Conservation (phyloP, 2,329 filamentous ascomycete genomes). For the Pyrenochaeta sp. region DNA sequence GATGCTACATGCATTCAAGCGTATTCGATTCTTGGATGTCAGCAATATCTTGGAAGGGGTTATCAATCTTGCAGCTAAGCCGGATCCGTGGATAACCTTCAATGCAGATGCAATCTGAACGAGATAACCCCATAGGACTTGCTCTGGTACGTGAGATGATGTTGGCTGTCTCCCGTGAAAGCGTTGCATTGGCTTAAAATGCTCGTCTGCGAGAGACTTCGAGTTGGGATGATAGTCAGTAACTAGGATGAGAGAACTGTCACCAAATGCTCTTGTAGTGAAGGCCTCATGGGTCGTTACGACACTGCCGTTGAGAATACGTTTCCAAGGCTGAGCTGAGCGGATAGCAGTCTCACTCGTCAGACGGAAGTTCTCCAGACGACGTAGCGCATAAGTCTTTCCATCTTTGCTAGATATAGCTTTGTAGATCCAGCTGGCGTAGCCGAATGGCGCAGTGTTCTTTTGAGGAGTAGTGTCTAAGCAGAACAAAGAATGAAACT, state of each 20-base stretch:
- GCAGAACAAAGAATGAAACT: constrained; percentile 91
- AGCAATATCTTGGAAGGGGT: constrained; percentile 88
- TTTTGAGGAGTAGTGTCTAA: constrained; percentile 84
- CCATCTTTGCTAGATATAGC: constrained; percentile 89
- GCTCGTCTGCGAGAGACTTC: constrained; percentile 86
- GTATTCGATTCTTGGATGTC: constrained; percentile 88
- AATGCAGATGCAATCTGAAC: constrained; percentile 90
- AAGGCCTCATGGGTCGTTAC: constrained; percentile 92
- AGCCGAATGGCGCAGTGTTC: constrained; percentile 81
- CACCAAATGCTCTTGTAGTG: constrained; percentile 89
- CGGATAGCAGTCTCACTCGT: constrained; percentile 90
- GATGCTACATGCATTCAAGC: constrained; percentile 86
- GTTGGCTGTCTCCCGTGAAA: constrained; percentile 50
- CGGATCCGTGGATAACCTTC: constrained; percentile 81
- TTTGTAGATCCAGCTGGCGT: constrained; percentile 94
- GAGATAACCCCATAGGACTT: constrained; percentile 88
- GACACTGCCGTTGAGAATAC: constrained; percentile 80
- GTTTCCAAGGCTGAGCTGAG: constrained; percentile 87
- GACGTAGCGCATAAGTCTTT: constrained; percentile 83
- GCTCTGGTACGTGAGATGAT: constrained; percentile 65
- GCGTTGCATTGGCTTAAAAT: constrained; percentile 62
- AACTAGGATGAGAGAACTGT: constrained; percentile 93
- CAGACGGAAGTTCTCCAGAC: constrained; percentile 87
- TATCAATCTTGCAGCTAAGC: constrained; percentile 85
- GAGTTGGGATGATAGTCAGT: constrained; percentile 92